phyloP scores from a whole-genome alignment of 2,329 filamentous ascomycete species.

The Onygenales sp. region DNA sequence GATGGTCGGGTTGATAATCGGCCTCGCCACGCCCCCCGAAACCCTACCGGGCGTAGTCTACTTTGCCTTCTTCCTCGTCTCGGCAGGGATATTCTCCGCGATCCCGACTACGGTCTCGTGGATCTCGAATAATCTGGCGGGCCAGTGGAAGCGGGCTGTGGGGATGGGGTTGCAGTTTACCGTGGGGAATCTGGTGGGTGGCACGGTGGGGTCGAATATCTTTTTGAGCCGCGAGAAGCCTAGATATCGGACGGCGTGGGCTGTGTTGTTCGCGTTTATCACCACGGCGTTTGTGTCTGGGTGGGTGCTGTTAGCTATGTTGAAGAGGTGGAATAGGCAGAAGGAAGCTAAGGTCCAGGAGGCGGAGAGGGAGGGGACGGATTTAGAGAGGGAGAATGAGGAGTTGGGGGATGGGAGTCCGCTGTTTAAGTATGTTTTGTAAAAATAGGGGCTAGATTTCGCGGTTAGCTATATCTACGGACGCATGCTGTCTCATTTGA shows the following conservation, averaged over 20 bases:
- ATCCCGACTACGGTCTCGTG: constrained; percentile 35
- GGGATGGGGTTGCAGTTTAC: constrained; percentile 52
- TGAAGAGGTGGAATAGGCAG: constrained; percentile 1
- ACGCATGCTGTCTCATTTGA: too few species aligned
- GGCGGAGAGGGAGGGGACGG: neutral
- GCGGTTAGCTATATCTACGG: too few species aligned
- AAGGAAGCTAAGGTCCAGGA: neutral
- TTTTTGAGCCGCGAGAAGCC: constrained; percentile 5
- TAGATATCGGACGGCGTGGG: constrained; percentile 1
- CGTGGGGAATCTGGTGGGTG: constrained; percentile 36
- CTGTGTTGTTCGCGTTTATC: constrained; percentile 1
- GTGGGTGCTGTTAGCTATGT: neutral
- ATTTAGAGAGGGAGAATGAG: constrained; percentile 2
- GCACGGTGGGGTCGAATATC: constrained; percentile 6
- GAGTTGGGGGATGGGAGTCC: constrained; percentile 1
- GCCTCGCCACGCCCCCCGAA: constrained; percentile 17
- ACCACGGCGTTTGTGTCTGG: neutral
- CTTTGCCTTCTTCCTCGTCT: constrained; percentile 30
- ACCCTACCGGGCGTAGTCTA: constrained; percentile 22
- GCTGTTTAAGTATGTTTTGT: constrained; percentile 1
- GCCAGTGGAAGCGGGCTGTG: constrained; percentile 39
- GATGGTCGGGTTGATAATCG: constrained; percentile 27
- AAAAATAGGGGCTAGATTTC: neutral
- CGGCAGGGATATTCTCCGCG: constrained; percentile 27
- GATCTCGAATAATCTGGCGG: constrained; percentile 45